Evolutionary conservation across 2,329 filamentous ascomycete species (phyloP), one percentile per base, ranked within the genome.

Genomic region (Fusarium hostae): DNA sequence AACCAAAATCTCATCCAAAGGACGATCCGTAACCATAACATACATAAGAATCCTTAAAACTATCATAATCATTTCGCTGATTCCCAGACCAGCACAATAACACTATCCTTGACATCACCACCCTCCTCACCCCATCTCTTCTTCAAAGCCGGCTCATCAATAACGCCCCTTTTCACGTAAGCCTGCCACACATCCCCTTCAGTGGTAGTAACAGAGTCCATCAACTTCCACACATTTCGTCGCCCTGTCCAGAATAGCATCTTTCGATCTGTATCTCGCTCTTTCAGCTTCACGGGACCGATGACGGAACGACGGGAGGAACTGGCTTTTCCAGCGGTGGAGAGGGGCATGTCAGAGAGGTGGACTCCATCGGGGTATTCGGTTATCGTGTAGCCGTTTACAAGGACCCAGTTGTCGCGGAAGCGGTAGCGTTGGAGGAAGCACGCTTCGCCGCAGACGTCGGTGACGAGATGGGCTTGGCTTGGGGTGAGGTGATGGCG

Each of bases 371-470:
- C 79, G 0, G 80, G 79, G 69, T 86, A 84, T 51, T 84, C 79
- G 43, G 79, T 81, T 63, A 86, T 79, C 34, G 83, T 82, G 72
- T 84, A 79, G 9, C 85, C 85, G 66, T 85, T 86, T 45, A 84
- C 81, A 9, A 86, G 78, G 7, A 86, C 79, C 84, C 84, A 86
- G 71, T 81, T 79, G 72, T 85, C 83, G 41, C 75, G 77, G 74
- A 86, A 86, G 35, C 78, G 74, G 66, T 84, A 86, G 10, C 84
- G 81, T 71, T 85, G 84, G 68, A 86, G 79, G 73, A 85, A 86
- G 70, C 84, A 85, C 15, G 79, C 77, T 58, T 85, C 83, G 24
- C 84, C 84, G 69, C 84, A 85, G 12, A 80, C 75, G 30, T 82
- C 80, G 0, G 83, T 78, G 22, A 86, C 80, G 15, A 82, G 75